Conservation (phyloP, 2,329 filamentous ascomycete species). For the Epichloe brachyelytri region DNA sequence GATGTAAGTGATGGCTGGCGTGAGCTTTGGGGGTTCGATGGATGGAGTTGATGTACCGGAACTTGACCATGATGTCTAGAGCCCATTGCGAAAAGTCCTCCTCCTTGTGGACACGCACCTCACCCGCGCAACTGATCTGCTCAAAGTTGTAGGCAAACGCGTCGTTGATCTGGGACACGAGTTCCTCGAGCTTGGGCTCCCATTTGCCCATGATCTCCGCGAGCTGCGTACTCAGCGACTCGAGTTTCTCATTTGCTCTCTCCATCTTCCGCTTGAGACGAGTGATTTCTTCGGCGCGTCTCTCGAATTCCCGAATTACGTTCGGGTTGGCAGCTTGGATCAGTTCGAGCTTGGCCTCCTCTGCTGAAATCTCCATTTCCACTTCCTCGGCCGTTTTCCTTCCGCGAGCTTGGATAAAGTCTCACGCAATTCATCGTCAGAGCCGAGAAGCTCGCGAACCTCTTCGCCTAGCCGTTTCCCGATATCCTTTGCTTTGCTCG, state of each 20-base stretch:
- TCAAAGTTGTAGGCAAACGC: constrained; percentile 90
- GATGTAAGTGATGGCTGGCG: no score
- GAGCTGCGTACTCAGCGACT: constrained; percentile 45
- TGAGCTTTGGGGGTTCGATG: background rate
- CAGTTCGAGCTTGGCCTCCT: constrained; percentile 63
- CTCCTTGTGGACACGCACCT: constrained; percentile 79
- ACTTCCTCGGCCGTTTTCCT: constrained; percentile 49
- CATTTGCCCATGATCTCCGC: constrained; percentile 54
- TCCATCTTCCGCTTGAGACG: constrained; percentile 45
- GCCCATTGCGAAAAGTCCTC: constrained; percentile 92
- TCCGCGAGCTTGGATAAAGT: constrained; percentile 31
- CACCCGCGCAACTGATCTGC: constrained; percentile 85
- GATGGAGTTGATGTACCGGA: constrained; percentile 48
- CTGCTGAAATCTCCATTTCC: constrained; percentile 59
- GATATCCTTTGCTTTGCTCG: constrained; percentile 23
- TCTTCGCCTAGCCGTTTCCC: constrained; percentile 18
- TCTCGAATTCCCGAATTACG: constrained; percentile 65
- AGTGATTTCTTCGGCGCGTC: constrained; percentile 57
- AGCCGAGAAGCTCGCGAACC: constrained; percentile 27
- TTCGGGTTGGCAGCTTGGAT: constrained; percentile 66
- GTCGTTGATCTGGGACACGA: constrained; percentile 72
- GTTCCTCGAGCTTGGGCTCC: constrained; percentile 70
- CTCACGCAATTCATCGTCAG: constrained; percentile 25
- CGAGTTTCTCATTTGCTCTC: constrained; percentile 40
- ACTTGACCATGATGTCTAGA: constrained; percentile 88